Conservation (phyloP, 2,329 filamentous ascomycete species). For the Zalaria sp. region DNA sequence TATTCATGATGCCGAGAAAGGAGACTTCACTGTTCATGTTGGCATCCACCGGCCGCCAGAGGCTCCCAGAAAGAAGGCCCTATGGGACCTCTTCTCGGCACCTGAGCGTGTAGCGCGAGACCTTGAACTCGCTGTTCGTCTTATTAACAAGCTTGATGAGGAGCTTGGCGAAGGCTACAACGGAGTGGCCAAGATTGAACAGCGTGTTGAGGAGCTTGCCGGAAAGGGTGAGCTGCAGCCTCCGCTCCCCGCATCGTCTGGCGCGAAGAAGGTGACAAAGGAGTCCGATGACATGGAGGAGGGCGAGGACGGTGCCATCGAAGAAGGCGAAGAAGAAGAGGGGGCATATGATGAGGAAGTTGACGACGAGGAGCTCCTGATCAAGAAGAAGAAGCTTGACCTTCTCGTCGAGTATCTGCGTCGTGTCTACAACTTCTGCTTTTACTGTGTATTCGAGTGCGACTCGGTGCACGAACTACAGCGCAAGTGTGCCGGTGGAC, state of each 20-base stretch:
- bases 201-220: conserved; percentile 69
- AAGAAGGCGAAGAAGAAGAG: conserved; percentile 63
- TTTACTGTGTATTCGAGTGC: conserved; percentile 98
- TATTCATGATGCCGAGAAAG: conserved; percentile 83
- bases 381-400: conserved; percentile 95
- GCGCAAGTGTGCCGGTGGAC: conserved; percentile 92
- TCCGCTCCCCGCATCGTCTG: conserved; percentile 34
- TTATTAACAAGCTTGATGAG: conserved; percentile 72
- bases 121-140: conserved; percentile 63
- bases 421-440: conserved; percentile 96
- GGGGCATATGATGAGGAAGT: conserved; percentile 59
- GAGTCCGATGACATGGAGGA: conserved; percentile 46
- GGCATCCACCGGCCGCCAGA: conserved; percentile 84
- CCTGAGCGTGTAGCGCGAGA: conserved; percentile 90
- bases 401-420: conserved; percentile 92
- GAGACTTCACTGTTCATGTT: conserved; percentile 95
- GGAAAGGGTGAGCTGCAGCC: conserved; percentile 65
- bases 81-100: conserved; percentile 93
- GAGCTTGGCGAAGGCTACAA: conserved; percentile 69
- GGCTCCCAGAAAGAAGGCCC: conserved; percentile 79
- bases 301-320: conserved; percentile 53
- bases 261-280: conserved; percentile 46
- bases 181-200: conserved; percentile 67
- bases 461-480: conserved; percentile 94
- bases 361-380: conserved; percentile 77